Base-by-base conservation (phyloP, 192 early-diverging fungal genomes). In the Coemansia umbellata region DNA sequence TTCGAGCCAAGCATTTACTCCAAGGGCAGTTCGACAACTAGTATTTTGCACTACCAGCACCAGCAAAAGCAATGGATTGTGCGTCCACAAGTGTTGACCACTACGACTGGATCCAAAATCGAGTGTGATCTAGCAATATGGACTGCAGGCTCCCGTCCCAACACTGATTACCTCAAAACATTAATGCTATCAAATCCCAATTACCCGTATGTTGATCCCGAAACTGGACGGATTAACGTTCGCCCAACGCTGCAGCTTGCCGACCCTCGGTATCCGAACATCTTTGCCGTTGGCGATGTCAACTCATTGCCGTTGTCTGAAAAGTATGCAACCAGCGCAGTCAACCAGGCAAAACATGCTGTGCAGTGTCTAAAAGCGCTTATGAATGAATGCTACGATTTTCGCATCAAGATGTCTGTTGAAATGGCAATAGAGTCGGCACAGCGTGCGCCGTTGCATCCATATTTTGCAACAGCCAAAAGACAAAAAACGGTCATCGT, bases 211-310 rank as follows among this genome's bases (percentile, higher is more conserved):
- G 58, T 78, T 1, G 63, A 82, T 37, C n/a, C 47, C 0, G 59
- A 60, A 1, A 55, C 61, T 1, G 55, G 76, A 26, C 58, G 62
- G 19, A 71, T 84, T 42, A 69, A 64, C 40, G 79, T 84, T n/a
- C 51, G 53, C 2, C 53, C 67, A 8, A 82, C 81, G 1, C 44
- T 82, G 18, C 82, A 84, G 53, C 35, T 84, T 21, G 39, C 57
- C 3, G 71, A 79, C 18, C 30, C 31, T 0, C 43, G 39, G 0
- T 78, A 78, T 37, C 67, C 69, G n/a, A 48, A 84, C 28, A 82
- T 84, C 31, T 82, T 84, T 49, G 82, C 80, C 0, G 43, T 81
- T 2, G 82, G 82, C 18, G 82, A 84, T 31, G 74, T 71, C 33
- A 61, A 76, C 22, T 69, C 82, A 41, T 48, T 66, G 35, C 60